phyloP scores from a whole-genome alignment of 2,329 filamentous ascomycete genomes.

The Purpureocillium lavendulum region DNA sequence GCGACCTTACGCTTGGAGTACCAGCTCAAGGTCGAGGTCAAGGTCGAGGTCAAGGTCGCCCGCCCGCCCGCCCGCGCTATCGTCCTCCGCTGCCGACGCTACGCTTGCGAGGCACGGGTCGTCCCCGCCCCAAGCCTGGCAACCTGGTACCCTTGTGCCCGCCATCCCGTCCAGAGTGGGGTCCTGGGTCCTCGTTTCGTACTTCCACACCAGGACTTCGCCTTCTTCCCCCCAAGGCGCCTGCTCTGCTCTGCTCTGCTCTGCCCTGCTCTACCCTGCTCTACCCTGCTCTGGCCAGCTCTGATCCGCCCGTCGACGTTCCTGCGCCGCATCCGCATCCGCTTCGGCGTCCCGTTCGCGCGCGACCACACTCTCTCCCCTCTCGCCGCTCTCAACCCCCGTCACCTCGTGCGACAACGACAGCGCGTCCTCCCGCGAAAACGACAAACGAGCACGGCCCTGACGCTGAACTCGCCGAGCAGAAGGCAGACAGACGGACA shows the following conservation, averaged over 20 bases:
- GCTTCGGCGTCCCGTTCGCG: too few species aligned
- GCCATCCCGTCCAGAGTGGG: slow-evolving; percentile 11
- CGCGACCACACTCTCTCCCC: too few species aligned
- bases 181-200: slow-evolving; percentile 2
- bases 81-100: slow-evolving; percentile 1
- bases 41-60: neutral
- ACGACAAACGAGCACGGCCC: too few species aligned
- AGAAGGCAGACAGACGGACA: neutral
- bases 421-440: too few species aligned
- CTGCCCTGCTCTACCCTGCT: neutral
- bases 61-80: slow-evolving; percentile 2
- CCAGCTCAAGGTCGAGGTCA: too few species aligned
- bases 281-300: too few species aligned
- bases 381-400: too few species aligned
- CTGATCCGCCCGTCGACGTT: neutral
- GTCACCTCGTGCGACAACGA: too few species aligned
- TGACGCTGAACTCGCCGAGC: neutral
- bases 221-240: neutral
- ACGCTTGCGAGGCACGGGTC: slow-evolving; percentile 5
- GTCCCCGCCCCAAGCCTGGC: slow-evolving; percentile 17
- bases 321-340: too few species aligned
- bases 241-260: too few species aligned
- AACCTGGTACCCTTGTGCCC: slow-evolving; percentile 17
- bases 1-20: too few species aligned
- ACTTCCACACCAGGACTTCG: slow-evolving; percentile 5